Percentiles rank a stretch among this genome's conserved stretches.
phyloP scores from a whole-genome alignment of 2,329 filamentous ascomycete species.

The Alternaria novae-zelandiae region DNA sequence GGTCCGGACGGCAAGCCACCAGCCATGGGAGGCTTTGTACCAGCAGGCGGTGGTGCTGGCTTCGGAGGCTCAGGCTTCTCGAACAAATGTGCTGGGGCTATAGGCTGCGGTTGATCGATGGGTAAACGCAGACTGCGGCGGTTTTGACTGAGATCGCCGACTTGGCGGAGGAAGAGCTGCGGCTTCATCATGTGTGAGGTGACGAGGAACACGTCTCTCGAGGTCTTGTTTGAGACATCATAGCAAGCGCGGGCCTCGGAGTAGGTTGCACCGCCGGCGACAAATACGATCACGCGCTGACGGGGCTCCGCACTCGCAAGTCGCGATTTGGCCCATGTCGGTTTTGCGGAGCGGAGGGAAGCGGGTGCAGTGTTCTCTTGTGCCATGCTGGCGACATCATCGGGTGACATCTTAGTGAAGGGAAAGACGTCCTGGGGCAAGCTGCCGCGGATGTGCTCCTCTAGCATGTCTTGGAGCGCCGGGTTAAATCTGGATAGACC shows the following conservation, averaged over 20 bases:
- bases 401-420: slow-evolving; percentile 62
- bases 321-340: slow-evolving; percentile 90
- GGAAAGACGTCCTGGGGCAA: slow-evolving; percentile 55
- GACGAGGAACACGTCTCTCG: slow-evolving; percentile 83
- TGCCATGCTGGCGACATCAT: slow-evolving; percentile 63
- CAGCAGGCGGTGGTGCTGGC: slow-evolving; percentile 60
- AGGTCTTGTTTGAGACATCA: slow-evolving; percentile 74
- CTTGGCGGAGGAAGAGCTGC: slow-evolving; percentile 78
- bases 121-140: slow-evolving; percentile 81
- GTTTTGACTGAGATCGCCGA: slow-evolving; percentile 78
- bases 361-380: slow-evolving; percentile 59
- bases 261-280: slow-evolving; percentile 94
- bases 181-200: slow-evolving; percentile 95
- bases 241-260: slow-evolving; percentile 90
- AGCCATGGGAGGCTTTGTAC: slow-evolving; percentile 42
- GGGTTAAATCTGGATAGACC: slow-evolving; percentile 88
- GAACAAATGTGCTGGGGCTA: slow-evolving; percentile 84
- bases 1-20: slow-evolving; percentile 41
- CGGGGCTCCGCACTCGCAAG: slow-evolving; percentile 77
- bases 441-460: slow-evolving; percentile 61
- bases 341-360: slow-evolving; percentile 88
- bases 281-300: slow-evolving; percentile 90
- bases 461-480: slow-evolving; percentile 80
- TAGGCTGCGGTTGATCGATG: slow-evolving; percentile 77
- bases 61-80: slow-evolving; percentile 69